Base-by-base conservation (phyloP, 306 rosid genomes). In the Trifolium fragiferum region DNA sequence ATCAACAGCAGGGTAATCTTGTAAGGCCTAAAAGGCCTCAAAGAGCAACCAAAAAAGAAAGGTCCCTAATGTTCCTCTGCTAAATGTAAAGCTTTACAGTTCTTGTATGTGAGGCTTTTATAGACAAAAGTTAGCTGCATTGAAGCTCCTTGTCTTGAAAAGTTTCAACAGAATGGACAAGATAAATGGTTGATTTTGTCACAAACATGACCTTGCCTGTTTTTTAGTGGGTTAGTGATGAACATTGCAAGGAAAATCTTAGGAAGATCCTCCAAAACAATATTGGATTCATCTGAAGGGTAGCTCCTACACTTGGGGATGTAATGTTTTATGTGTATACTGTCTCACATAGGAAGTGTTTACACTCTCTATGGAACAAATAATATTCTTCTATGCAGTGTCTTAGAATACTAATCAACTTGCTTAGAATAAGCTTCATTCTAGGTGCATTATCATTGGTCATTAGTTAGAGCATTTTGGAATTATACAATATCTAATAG, bases 211-310 rank as follows among this genome's bases (percentile, higher is more conserved):
- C 25, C 2, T 51, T 67, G 4, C n/a, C 55, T 69, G 80, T 70
- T 63, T 49, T 46, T n/a, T 44, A 51, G 61, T 66, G 44, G 25
- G 8, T 27, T 72, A 60, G 6, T 61, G 71, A 73, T 84, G 81
- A 77, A 10, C 13, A 49, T 57, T 47, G 70, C 81, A 76, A 78
- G 74, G 79, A 74, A 81, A 84, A 53, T 58, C 88, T 55, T 81
- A 78, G 88, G 73, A 84, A 81, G 62, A 74, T 60, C 66, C 85
- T 81, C 81, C 80, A 84, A 76, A 80, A 68, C 5, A 21, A 3
- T 37, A n/a, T 72, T 64, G 73, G 82, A 58, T 57, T 69, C 32
- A 57, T 69, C 33, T 18, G 4, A 51, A 67, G 15, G 30, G 33
- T 38, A 59, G 27, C 30, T n/a, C 80, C 70, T 69, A 38, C 13